These are phyloP conservation scores for Coemansia sp. DNA, from an alignment of 192 early-diverging fungal species.

Conservation along the genomic window DNA sequence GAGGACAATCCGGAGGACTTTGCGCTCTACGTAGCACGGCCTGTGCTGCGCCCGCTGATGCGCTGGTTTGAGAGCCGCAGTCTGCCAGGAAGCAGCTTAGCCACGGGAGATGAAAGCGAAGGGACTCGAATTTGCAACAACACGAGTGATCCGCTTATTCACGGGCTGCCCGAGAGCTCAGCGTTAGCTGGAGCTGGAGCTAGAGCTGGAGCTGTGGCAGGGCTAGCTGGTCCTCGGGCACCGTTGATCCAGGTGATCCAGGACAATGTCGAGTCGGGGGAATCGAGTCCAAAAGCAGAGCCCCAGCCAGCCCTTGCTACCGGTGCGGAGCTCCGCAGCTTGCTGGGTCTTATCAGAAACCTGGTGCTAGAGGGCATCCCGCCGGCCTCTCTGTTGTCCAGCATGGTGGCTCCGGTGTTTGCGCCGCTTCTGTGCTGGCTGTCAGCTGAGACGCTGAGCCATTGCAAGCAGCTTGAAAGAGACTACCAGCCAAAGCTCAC, in stretches of 20 bases:
- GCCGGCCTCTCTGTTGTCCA: constrained; percentile 53
- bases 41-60: constrained; percentile 36
- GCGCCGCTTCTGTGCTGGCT: constrained; percentile 58
- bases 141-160: constrained; percentile 2
- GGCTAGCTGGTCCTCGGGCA: background rate
- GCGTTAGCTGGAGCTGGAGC: no score
- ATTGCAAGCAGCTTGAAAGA: no score
- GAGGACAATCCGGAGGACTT: constrained; percentile 14
- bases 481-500: no score
- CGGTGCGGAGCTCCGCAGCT: constrained; percentile 40
- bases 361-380: constrained; percentile 62
- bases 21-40: constrained; percentile 46
- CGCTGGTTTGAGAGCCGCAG: constrained; percentile 25
- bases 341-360: constrained; percentile 51
- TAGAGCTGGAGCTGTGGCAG: no score
- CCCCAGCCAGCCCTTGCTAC: constrained; percentile 11
- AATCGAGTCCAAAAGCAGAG: background rate
- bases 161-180: background rate
- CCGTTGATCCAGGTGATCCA: constrained; percentile 24
- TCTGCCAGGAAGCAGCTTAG: background rate
- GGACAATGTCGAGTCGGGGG: background rate
- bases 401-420: constrained; percentile 53
- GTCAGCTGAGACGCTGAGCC: constrained; percentile 41
- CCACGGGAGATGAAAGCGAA: background rate
- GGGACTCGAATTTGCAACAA: no score